Evolutionary conservation across 176 grass and related monocot species (phyloP), one percentile per base, ranked within the genome.

Genomic region (Saccharum officinarum): DNA sequence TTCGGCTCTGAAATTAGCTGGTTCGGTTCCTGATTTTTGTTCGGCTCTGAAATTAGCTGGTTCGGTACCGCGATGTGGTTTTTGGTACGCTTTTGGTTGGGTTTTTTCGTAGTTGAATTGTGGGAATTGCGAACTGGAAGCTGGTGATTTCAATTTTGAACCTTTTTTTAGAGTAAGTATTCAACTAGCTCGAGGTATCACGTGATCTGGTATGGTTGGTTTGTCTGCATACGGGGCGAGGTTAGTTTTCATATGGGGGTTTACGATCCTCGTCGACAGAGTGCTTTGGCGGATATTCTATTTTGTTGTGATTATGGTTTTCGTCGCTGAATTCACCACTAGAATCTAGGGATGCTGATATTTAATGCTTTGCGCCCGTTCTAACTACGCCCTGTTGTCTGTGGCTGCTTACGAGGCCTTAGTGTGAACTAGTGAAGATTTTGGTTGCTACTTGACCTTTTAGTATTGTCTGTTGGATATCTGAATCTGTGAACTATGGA

Each of bases 21-120:
- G 73, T 87, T 74, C 31, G 11, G 55, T 82, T 6, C 12, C 3
- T n/a, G 26, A 8, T 18, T 65, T 33, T 40, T 82, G 7, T 44
- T 72, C 11, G 14, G 38, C 59, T 69, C 12, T 3, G 33, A 34
- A 55, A 80, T 41, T 41, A 78, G 74, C 37, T 62, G 75, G 73
- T 87, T 74, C 31, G 11, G 55, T 82, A 54, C 36, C 25, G 33
- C 30, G 59, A 10, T 75, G 46, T 71, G 3, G 65, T 61, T 26
- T 67, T 67, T 40, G 17, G 15, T 79, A 22, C 39, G 52, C 4
- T 60, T 68, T 4, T 52, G 62, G 17, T 17, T 50, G 47, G 18
- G 49, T 23, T 83, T 85, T 85, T 83, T 73, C 11, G 12, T 57
- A 38, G 79, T 61, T 73, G 38, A 6, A 75, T 74, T 33, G 36